These are phyloP conservation scores for Aspergillus aculeatinus DNA, from an alignment of 2,329 filamentous ascomycete species.

Conservation along the genomic window DNA sequence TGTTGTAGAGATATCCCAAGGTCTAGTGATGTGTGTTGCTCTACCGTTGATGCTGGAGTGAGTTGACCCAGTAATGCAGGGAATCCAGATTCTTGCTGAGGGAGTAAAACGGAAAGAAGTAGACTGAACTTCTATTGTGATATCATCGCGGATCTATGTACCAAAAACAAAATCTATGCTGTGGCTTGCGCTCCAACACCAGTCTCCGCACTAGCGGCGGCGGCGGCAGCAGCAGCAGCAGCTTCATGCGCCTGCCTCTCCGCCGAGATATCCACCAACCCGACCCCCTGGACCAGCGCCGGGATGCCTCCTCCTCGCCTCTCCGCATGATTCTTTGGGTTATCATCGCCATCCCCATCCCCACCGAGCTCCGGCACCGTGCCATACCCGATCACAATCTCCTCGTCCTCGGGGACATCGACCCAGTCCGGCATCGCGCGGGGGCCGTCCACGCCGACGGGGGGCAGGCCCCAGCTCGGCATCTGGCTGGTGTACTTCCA, in stretches of 20 bases:
- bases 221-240: background rate
- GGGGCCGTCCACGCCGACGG: slow-evolving; percentile 68
- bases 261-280: slow-evolving; percentile 33
- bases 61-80: no score
- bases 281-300: slow-evolving; percentile 37
- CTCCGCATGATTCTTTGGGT: background rate
- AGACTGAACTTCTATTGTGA: no score
- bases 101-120: no score
- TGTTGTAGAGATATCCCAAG: no score
- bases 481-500: slow-evolving; percentile 88
- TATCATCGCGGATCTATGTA: no score
- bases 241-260: slow-evolving; percentile 15
- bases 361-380: slow-evolving; percentile 29
- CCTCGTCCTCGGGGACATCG: slow-evolving; percentile 38
- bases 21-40: no score
- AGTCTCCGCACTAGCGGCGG: background rate
- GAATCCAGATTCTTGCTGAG: no score
- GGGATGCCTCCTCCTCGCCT: slow-evolving; percentile 17
- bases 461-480: slow-evolving; percentile 84
- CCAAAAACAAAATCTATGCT: background rate
- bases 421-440: slow-evolving; percentile 58
- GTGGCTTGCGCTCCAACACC: background rate
- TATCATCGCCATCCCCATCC: slow-evolving; percentile 8
- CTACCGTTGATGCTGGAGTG: no score
- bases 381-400: slow-evolving; percentile 40